Evolutionary conservation across 306 rosid species (phyloP).

Genomic region (Boehmeria nivea): DNA sequence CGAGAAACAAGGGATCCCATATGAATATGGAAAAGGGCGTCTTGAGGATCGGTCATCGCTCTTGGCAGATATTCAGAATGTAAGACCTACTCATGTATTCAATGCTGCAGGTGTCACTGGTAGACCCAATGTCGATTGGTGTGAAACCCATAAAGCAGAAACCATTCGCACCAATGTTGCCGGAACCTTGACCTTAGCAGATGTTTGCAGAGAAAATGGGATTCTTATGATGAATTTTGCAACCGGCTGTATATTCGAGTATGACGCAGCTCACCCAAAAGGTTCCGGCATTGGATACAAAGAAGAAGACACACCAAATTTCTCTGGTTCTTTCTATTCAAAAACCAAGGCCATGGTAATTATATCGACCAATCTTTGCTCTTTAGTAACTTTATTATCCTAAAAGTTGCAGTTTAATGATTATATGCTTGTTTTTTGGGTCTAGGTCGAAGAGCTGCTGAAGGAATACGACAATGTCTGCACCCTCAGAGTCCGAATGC

Average conservation of each 20-base stretch:
- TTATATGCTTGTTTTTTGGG: not conserved
- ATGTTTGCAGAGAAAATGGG: conserved; percentile 76
- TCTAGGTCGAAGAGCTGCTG: conserved; percentile 82
- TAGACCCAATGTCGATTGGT: conserved; percentile 89
- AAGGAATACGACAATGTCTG: conserved; percentile 81
- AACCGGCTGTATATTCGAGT: conserved; percentile 87
- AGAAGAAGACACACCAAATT: conserved; percentile 85
- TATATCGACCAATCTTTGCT: conserved; percentile 3
- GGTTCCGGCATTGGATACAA: conserved; percentile 81
- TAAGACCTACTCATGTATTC: conserved; percentile 76
- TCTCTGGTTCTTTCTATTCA: conserved; percentile 77
- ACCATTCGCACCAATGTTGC: conserved; percentile 71
- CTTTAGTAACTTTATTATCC: not conserved
- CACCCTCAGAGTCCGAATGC: conserved; percentile 90
- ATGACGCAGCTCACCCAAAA: conserved; percentile 71
- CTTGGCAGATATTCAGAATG: conserved; percentile 55
- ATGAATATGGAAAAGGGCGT: conserved; percentile 81
- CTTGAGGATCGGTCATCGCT: conserved; percentile 72
- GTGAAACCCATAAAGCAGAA: conserved; percentile 71
- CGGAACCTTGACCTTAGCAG: conserved; percentile 85
- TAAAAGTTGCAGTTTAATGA: not conserved
- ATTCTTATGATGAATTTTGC: conserved; percentile 75
- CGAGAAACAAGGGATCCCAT: conserved; percentile 72
- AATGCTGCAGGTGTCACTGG: conserved; percentile 90
- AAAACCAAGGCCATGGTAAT: conserved; percentile 90